Percentiles rank a stretch among this genome's conserved stretches.
Evolutionary conservation across 2,329 filamentous ascomycete genomes (phyloP).

Genomic region (Pseudogymnoascus sp.): DNA sequence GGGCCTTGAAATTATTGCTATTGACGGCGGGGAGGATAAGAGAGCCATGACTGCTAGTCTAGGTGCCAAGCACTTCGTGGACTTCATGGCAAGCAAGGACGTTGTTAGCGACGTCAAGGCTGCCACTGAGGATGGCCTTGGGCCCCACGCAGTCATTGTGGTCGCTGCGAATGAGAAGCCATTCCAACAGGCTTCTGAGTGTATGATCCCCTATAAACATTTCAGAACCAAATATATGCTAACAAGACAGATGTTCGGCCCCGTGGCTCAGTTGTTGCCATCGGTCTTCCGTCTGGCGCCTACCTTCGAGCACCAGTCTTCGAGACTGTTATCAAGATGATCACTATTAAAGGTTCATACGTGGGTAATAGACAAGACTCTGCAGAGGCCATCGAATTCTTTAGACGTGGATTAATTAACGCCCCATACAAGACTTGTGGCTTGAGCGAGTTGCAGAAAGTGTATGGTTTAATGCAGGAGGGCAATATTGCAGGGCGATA

Average conservation of each 20-base stretch:
- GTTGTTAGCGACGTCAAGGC: slow-evolving; percentile 78
- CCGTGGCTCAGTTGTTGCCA: slow-evolving; percentile 75
- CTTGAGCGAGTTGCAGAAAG: slow-evolving; percentile 67
- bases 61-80: slow-evolving; percentile 67
- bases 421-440: slow-evolving; percentile 80
- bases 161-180: slow-evolving; percentile 84
- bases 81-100: slow-evolving; percentile 70
- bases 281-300: slow-evolving; percentile 76
- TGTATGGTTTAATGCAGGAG: slow-evolving; percentile 67
- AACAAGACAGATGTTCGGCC: slow-evolving; percentile 65
- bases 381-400: slow-evolving; percentile 87
- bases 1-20: slow-evolving; percentile 72
- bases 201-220: background rate
- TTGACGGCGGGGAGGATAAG: slow-evolving; percentile 81
- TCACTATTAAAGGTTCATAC: slow-evolving; percentile 86
- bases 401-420: slow-evolving; percentile 74
- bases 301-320: slow-evolving; percentile 80
- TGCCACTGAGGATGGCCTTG: slow-evolving; percentile 72
- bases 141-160: slow-evolving; percentile 80
- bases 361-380: slow-evolving; percentile 88
- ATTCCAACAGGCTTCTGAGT: slow-evolving; percentile 82
- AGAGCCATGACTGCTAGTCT: slow-evolving; percentile 59
- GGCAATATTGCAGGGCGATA: slow-evolving; percentile 69
- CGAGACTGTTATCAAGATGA: slow-evolving; percentile 81
- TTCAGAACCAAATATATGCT: slow-evolving; percentile 7